Percentiles rank a stretch among this genome's conserved stretches.
Evolutionary conservation across 768 basidiomycete genomes (phyloP).

Genomic region (Auricularia heimuer): DNA sequence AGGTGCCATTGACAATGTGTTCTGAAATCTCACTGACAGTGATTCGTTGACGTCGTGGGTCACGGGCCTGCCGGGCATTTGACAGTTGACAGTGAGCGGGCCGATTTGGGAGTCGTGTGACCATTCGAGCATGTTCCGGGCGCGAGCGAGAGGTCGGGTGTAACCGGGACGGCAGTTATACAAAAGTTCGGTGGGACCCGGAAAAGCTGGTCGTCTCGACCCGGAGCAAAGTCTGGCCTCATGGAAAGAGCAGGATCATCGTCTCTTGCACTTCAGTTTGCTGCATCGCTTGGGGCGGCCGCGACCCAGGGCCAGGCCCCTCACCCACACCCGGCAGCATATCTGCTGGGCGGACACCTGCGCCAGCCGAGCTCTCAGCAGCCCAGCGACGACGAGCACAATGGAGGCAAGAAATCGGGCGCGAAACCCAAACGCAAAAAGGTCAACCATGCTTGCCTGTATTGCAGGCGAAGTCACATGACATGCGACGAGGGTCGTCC

Average conservation of each 20-base stretch:
- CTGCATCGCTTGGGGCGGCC: neutral
- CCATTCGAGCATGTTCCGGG: neutral
- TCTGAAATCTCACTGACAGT: too few species aligned
- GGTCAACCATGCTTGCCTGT: constrained; percentile 88
- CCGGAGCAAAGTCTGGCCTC: neutral
- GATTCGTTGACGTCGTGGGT: too few species aligned
- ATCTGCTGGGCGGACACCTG: neutral
- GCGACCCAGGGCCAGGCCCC: neutral
- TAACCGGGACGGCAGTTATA: neutral
- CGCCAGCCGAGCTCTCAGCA: neutral
- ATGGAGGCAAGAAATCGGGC: constrained; percentile 26
- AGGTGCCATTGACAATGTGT: too few species aligned
- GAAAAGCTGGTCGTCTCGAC: neutral
- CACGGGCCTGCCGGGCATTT: too few species aligned
- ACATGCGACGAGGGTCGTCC: constrained; percentile 84
- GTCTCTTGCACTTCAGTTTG: neutral
- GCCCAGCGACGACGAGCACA: constrained; percentile 12
- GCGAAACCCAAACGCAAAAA: constrained; percentile 55
- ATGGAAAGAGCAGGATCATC: neutral
- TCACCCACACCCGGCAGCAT: neutral
- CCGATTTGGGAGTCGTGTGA: neutral
- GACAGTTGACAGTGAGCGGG: too few species aligned
- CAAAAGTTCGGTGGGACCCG: neutral
- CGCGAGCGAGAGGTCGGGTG: neutral
- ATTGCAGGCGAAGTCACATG: constrained; percentile 46